A percentile compares a stretch with the other conserved stretches of the same genome.
phyloP scores from a whole-genome alignment of 2,329 filamentous ascomycete genomes.

The Ophiostoma triangulosporum region DNA sequence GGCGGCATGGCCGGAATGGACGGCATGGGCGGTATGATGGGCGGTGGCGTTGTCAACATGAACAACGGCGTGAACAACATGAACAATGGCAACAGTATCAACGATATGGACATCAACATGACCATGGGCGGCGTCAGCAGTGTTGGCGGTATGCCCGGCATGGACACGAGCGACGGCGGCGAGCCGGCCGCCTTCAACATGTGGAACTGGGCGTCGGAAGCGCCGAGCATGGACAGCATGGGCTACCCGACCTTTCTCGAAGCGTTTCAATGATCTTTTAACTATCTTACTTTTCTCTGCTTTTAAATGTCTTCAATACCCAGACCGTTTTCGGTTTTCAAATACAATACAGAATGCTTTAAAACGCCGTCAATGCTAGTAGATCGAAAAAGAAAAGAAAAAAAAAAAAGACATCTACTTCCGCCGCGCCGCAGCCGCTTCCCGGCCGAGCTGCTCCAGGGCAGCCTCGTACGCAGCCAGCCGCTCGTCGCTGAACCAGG shows the following conservation, averaged over 20 bases:
- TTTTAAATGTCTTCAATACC: too few relatives aligned
- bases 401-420: conserved; percentile 2
- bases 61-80: not conserved
- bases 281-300: not conserved
- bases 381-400: not conserved
- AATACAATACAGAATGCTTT: too few relatives aligned
- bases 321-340: too few relatives aligned
- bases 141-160: not conserved
- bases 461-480: conserved; percentile 39
- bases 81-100: not conserved
- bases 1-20: not conserved
- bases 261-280: not conserved
- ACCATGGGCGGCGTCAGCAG: not conserved
- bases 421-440: conserved; percentile 32
- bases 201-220: conserved; percentile 9
- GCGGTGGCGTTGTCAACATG: not conserved
- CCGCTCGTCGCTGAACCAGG: conserved; percentile 30
- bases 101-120: not conserved
- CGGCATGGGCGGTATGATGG: not conserved
- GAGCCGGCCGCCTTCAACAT: conserved; percentile 3
- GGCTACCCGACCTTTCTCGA: conserved; percentile 10
- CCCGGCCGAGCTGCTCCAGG: conserved; percentile 47
- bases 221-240: conserved; percentile 8
- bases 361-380: too few relatives aligned
- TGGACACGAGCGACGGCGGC: not conserved